These are phyloP conservation scores for Neopestalotiopsis clavispora DNA, from an alignment of 2,329 filamentous ascomycete species.

Conservation along the genomic window DNA sequence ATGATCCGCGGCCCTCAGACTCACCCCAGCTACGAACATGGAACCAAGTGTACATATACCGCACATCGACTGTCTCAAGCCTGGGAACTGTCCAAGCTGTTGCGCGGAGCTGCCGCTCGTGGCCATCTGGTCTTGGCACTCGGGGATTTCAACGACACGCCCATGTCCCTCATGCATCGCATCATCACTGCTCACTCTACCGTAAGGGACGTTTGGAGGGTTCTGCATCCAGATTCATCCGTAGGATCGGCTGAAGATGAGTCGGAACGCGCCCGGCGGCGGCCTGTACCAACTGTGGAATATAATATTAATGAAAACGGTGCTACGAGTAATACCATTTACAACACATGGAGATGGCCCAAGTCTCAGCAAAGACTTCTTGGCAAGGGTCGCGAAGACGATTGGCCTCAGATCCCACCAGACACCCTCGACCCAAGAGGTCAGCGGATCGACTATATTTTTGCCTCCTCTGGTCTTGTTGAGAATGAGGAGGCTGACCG, in stretches of 20 bases:
- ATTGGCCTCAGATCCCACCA: constrained; percentile 65
- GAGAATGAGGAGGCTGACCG: constrained; percentile 36
- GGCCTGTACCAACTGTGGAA: constrained; percentile 74
- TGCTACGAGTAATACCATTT: constrained; percentile 81
- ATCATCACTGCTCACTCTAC: constrained; percentile 80
- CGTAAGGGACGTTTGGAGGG: constrained; percentile 83
- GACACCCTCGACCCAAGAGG: constrained; percentile 72
- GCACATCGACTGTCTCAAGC: constrained; percentile 91
- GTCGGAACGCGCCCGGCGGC: constrained; percentile 68
- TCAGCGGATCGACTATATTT: constrained; percentile 95
- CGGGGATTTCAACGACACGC: constrained; percentile 98
- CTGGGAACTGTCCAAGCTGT: constrained; percentile 92
- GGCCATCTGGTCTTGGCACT: constrained; percentile 85
- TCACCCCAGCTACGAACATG: constrained; percentile 85
- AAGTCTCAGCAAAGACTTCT: constrained; percentile 71
- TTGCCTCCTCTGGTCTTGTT: constrained; percentile 64
- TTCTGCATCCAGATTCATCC: constrained; percentile 82
- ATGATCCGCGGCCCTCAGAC: constrained; percentile 42
- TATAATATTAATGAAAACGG: constrained; percentile 84
- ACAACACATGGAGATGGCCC: constrained; percentile 95
- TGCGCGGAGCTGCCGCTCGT: constrained; percentile 78
- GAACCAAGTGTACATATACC: constrained; percentile 82
- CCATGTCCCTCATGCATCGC: constrained; percentile 80
- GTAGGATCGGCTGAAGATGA: constrained; percentile 73
- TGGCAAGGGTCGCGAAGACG: constrained; percentile 57